phyloP scores from a whole-genome alignment of 768 basidiomycete genomes.

The Russula virescens region DNA sequence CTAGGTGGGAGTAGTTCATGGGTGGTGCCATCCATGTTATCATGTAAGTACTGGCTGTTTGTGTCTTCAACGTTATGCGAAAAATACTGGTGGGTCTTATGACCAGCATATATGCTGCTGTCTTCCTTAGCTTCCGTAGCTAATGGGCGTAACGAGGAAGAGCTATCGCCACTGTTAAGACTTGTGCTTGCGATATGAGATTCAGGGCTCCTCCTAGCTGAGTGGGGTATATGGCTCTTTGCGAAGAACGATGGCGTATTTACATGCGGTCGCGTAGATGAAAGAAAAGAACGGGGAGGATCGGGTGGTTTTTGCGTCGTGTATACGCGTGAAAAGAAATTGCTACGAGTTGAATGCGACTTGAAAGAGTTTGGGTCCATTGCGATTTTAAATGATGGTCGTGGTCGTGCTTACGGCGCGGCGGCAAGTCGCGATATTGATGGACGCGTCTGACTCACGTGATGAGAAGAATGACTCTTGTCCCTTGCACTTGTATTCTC shows the following conservation, averaged over 20 bases:
- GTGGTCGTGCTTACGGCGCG: no score
- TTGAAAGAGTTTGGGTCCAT: neutral
- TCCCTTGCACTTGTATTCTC: neutral
- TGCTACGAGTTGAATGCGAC: neutral
- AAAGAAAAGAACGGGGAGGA: neutral
- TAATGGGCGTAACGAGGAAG: neutral
- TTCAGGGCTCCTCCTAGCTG: constrained; percentile 5
- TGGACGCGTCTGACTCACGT: constrained; percentile 5
- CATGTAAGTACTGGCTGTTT: neutral
- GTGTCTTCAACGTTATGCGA: constrained; percentile 1
- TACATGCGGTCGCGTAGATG: neutral
- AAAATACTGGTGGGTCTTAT: constrained; percentile 1
- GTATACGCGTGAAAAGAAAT: constrained; percentile 16
- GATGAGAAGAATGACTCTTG: neutral
- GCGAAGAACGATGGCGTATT: constrained; percentile 15
- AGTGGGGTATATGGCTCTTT: constrained; percentile 5
- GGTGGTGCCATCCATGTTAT: neutral
- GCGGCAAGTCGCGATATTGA: neutral
- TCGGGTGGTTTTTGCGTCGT: neutral
- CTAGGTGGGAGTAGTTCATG: neutral
- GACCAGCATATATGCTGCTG: constrained; percentile 14
- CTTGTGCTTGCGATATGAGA: neutral
- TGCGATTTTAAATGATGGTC: no score
- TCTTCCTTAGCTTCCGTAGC: constrained; percentile 6
- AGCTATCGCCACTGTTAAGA: neutral